Evolutionary conservation across 805 yeast genomes (phyloP), one percentile per base, ranked within the genome.

Genomic region (Ogataea trehalophila): DNA sequence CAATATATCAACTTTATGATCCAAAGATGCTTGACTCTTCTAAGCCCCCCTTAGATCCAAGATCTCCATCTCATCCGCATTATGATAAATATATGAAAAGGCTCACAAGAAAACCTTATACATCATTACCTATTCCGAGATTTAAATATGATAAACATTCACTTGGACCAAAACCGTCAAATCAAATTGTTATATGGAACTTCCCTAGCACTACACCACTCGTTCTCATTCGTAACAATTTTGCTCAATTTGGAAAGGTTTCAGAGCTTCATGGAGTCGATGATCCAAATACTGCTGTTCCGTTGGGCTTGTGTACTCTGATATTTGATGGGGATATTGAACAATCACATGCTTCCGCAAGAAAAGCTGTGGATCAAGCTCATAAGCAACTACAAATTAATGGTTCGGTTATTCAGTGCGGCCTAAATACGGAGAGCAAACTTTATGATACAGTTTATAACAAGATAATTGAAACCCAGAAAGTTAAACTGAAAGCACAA

Each of bases 271-370:
- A 78, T 49, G 71, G 80, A 49, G 70, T 83, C 9, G 78, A 75
- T 47, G 94, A 90, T 59, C 87, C 92, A 0, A 71, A 73, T 20
- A 81, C 87, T 39, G 96, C 90, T 2, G 85, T 83, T 17, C 91
- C 95, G 0, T 64, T 90, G 37, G 94, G 95, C 9, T 70, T 89
- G 20, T 84, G 84, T 43, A 67, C 78, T 18, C 70, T 88, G 44
- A 71, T 76, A 49, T 90, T 76, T 65, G 82, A 74, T 48, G 87
- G 88, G 3, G 69, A 80, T 16, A 48, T 64, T n/a, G 76, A 72
- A 22, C 55, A 59, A n/a, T 78, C 84, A 1, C 75, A 74, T 33
- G 60, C 59, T 39, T 56, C 74, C 2, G 87, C 85, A 1, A 50
- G 62, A 18, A 60, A 54, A 37, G 83, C 83, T 0, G 69, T 73